These are phyloP conservation scores for Cladorrhinum samala DNA, from an alignment of 495 filamentous ascomycete genomes.

Conservation along the genomic window DNA sequence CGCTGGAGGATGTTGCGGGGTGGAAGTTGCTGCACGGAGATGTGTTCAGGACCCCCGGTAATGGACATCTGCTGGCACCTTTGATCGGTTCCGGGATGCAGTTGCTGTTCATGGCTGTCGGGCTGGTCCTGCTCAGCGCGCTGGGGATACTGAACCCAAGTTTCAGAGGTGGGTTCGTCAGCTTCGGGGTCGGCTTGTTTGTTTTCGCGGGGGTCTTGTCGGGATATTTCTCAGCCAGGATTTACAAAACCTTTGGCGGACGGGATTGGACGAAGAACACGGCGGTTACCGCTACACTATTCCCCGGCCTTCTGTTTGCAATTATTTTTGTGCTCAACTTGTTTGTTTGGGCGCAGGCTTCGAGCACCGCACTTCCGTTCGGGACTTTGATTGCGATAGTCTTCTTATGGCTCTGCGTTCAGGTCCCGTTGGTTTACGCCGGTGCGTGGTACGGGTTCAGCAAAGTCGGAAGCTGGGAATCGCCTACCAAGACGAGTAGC, in stretches of 20 bases:
- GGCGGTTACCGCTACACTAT: conserved; percentile 74
- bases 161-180: conserved; percentile 88
- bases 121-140: conserved; percentile 72
- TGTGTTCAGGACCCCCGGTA: conserved; percentile 76
- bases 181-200: conserved; percentile 79
- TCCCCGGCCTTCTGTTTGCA: conserved; percentile 76
- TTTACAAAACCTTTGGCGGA: conserved; percentile 85
- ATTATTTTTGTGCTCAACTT: conserved; percentile 82
- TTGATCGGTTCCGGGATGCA: conserved; percentile 87
- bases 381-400: conserved; percentile 72
- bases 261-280: conserved; percentile 74
- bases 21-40: conserved; percentile 96
- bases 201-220: conserved; percentile 85
- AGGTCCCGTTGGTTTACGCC: conserved; percentile 81
- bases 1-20: conserved; percentile 76
- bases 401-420: conserved; percentile 80
- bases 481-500: conserved; percentile 76
- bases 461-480: conserved; percentile 65
- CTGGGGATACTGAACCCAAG: conserved; percentile 84
- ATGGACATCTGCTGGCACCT: conserved; percentile 75
- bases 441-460: conserved; percentile 78
- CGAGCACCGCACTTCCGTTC: conserved; percentile 85
- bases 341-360: conserved; percentile 91
- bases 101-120: conserved; percentile 77
- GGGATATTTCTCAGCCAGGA: conserved; percentile 82